phyloP scores from a whole-genome alignment of 352 stramenopile species.

The Globisporangium acanthophoron region DNA sequence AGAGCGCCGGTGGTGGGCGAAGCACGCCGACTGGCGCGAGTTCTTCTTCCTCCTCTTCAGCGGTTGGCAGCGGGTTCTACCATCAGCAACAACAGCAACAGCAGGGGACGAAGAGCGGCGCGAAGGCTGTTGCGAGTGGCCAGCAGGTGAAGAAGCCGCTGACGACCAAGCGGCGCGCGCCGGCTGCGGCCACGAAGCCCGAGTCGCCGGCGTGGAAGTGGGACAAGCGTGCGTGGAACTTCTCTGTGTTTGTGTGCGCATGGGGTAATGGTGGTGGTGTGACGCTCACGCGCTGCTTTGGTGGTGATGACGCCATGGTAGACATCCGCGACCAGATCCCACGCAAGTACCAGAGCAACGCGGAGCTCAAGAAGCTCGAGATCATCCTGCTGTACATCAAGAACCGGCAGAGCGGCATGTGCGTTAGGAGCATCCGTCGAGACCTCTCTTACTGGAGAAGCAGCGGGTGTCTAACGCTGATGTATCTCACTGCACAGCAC shows the following conservation, averaged over 20 bases:
- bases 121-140: background rate
- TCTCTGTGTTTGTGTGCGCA: too few relatives aligned
- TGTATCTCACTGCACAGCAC: constrained; percentile 25
- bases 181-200: constrained; percentile 19
- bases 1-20: background rate
- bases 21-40: background rate
- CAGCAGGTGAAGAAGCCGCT: constrained; percentile 3
- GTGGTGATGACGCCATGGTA: constrained; percentile 9
- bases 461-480: too few relatives aligned
- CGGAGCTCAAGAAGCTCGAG: constrained; percentile 82
- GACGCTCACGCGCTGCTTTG: constrained; percentile 1
- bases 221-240: constrained; percentile 55
- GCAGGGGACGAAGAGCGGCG: background rate
- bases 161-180: constrained; percentile 8
- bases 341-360: constrained; percentile 75
- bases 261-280: background rate
- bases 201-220: constrained; percentile 60
- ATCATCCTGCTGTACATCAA: constrained; percentile 85
- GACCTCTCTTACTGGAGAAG: background rate
- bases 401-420: constrained; percentile 77
- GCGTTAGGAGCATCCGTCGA: constrained; percentile 11
- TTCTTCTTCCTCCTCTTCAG: background rate
- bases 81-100: constrained; percentile 2
- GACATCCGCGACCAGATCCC: constrained; percentile 74
- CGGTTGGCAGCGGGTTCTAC: background rate